Evolutionary conservation across 2,329 filamentous ascomycete genomes (phyloP).

Genomic region (Aspergillus neotritici): DNA sequence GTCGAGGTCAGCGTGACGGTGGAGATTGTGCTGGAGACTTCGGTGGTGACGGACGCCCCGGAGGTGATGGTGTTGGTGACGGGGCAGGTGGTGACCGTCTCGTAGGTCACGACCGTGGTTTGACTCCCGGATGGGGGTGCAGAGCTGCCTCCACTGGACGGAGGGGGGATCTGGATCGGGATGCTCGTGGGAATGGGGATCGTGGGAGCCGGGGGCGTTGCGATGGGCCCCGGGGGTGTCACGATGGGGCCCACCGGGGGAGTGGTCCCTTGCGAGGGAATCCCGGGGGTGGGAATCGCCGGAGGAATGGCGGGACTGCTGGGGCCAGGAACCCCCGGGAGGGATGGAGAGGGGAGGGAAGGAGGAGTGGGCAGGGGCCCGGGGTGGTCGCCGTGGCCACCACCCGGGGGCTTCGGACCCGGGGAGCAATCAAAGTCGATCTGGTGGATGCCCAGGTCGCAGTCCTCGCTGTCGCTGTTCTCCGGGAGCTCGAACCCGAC

Average conservation of each 20-base stretch:
- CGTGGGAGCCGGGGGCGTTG: not conserved
- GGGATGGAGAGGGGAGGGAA: not conserved
- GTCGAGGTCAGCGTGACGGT: slow-evolving; percentile 33
- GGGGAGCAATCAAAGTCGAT: slow-evolving; percentile 27
- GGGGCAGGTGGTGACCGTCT: slow-evolving; percentile 28
- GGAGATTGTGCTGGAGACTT: slow-evolving; percentile 54
- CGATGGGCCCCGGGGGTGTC: not conserved
- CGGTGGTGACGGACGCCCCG: slow-evolving; percentile 46
- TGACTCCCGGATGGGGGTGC: slow-evolving; percentile 11
- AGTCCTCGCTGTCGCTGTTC: slow-evolving; percentile 52
- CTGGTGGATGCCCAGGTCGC: slow-evolving; percentile 56
- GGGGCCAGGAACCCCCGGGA: not conserved
- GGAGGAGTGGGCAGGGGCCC: slow-evolving; percentile 3
- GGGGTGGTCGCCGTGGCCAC: not conserved
- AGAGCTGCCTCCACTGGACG: slow-evolving; percentile 5
- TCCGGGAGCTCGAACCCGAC: slow-evolving; percentile 65
- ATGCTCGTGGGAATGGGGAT: not conserved
- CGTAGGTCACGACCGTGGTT: slow-evolving; percentile 24
- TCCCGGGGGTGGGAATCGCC: slow-evolving; percentile 4
- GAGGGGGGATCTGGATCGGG: not conserved
- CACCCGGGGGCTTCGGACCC: slow-evolving; percentile 9
- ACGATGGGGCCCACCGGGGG: not conserved
- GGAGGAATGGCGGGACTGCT: slow-evolving; percentile 1
- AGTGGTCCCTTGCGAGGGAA: slow-evolving; percentile 1
- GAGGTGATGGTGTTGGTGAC: slow-evolving; percentile 34